phyloP scores from a whole-genome alignment of 2,329 filamentous ascomycete species.

The Neonectria neomacrospora region DNA sequence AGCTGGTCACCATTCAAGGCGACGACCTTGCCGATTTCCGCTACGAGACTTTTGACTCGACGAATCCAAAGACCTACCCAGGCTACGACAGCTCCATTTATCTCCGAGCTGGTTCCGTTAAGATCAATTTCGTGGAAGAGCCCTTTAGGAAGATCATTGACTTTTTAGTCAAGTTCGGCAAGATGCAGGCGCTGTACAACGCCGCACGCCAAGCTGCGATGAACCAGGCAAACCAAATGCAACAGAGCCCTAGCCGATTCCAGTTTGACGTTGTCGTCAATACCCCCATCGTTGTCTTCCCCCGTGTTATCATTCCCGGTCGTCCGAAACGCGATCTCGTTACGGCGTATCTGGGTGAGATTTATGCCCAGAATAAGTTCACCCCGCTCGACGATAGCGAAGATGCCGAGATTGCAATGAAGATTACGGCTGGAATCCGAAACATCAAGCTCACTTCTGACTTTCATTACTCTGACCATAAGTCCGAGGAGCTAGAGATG shows the following conservation, averaged over 20 bases:
- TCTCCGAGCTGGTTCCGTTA: slow-evolving; percentile 92
- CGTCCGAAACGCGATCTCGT: slow-evolving; percentile 80
- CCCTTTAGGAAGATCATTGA: slow-evolving; percentile 98
- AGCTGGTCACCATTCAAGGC: slow-evolving; percentile 93
- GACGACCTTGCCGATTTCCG: slow-evolving; percentile 96
- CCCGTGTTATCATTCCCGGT: slow-evolving; percentile 77
- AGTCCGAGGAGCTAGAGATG: slow-evolving; percentile 89
- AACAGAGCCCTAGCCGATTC: slow-evolving; percentile 88
- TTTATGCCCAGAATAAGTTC: slow-evolving; percentile 96
- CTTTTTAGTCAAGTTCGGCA: slow-evolving; percentile 98
- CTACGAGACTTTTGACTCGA: slow-evolving; percentile 92
- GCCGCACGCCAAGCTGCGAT: slow-evolving; percentile 94
- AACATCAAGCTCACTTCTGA: slow-evolving; percentile 92
- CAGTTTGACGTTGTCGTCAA: slow-evolving; percentile 94
- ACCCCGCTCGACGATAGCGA: slow-evolving; percentile 82
- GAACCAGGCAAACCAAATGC: slow-evolving; percentile 91
- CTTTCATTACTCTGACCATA: slow-evolving; percentile 79
- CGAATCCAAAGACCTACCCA: slow-evolving; percentile 78
- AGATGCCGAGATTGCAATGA: slow-evolving; percentile 81
- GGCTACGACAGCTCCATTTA: slow-evolving; percentile 95
- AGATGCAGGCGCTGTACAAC: slow-evolving; percentile 99
- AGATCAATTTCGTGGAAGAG: slow-evolving; percentile 96
- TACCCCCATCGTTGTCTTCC: slow-evolving; percentile 96
- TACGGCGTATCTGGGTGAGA: slow-evolving; percentile 95
- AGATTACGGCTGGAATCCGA: slow-evolving; percentile 88